Base-by-base conservation (phyloP, 305 asterid species). In the Coffea humblotiana region DNA sequence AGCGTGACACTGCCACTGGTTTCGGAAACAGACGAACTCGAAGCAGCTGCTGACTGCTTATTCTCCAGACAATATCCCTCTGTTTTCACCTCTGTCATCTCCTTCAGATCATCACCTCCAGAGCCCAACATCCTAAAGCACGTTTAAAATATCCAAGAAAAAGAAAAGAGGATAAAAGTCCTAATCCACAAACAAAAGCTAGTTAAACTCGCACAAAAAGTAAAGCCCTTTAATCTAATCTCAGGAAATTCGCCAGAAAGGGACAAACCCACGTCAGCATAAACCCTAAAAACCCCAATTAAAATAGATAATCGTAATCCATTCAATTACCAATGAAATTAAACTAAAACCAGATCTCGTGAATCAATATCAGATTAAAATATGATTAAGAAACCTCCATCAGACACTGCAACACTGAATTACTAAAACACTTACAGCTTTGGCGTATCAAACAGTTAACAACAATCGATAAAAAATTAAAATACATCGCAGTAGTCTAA, bases 21-120 rank as follows among this genome's bases (percentile, higher is more conserved):
- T 85, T 94, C 99, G 21, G 98, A 94, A 89, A 89, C 89, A 47
- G 98, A 90, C 35, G 99, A 94, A 90, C 94, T 90, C 14, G 97
- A 92, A 75, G 89, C 93, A 85, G 90, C 94, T 48, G 84, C 86
- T 16, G 87, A 86, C 83, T 92, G 96, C 92, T 88, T 96, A 83
- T 88, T 91, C 91, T 88, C 95, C 64, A 80, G 81, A 84, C 87
- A 90, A 78, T 75, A 80, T 14, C 87, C 91, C 69, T 88, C 97
- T 40, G 80, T 79, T 84, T 91, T 87, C 88, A 86, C 86, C 83
- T 89, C 96, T 35, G 79, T 92, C 98, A 96, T 94, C 87, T 85
- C 81, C 68, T 81, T 78, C 78, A 76, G 78, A 89, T 70, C 90
- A 85, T 80, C 83, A 79, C 88, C 85, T 83, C 86, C 88, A 85